Base-by-base conservation (phyloP, 2,329 filamentous ascomycete species). In the Scedosporium aurantiacum region DNA sequence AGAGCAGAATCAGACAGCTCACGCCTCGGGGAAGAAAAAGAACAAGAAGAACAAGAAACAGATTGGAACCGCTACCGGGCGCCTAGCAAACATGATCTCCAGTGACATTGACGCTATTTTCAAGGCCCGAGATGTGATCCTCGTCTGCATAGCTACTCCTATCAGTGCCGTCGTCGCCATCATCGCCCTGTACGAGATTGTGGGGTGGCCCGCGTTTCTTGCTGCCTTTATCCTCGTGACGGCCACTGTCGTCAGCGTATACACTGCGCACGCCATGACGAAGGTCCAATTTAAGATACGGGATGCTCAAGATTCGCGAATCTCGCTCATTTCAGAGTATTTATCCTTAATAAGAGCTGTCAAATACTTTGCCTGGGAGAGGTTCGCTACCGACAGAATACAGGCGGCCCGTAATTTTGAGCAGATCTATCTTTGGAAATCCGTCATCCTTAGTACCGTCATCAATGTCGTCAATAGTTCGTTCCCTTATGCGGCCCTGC, bases 281-380 rank as follows among this genome's bases (percentile, higher is more conserved):
- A 72, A 70, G 40, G 74, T 78, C 23, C 79, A 84, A 67, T 75
- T 75, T 47, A 73, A 76, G n/a, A 79, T 82, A 57, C 79, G 81
- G 64, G 76, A 76, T 61, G 78, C 81, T 23, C 82, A 83, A 57
- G 82, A 85, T 67, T 74, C 75, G 16, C 78, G 82, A 27, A 80
- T 85, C 60, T 83, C 81, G 1, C 75, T 81, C 21, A 78, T 84
- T 18, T 79, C 81, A 1, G 82, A 85, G 66, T 84, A 83, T 65
- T 73, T 85, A 27, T 72, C 76, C 27, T 82, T 82, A 6, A 83
- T 85, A 61, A 76, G 79, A 10, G 80, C 79, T 16, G 78, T 85
- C 70, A 85, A 85, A 66, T 84, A 83, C 65, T 84, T 85, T 68
- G 79, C 79, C 2, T 85, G 82, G 82, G 82, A 85, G 66, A 74